These are phyloP conservation scores for Raddia distichophylla DNA, from an alignment of 176 grass and related monocot species.

Conservation along the genomic window DNA sequence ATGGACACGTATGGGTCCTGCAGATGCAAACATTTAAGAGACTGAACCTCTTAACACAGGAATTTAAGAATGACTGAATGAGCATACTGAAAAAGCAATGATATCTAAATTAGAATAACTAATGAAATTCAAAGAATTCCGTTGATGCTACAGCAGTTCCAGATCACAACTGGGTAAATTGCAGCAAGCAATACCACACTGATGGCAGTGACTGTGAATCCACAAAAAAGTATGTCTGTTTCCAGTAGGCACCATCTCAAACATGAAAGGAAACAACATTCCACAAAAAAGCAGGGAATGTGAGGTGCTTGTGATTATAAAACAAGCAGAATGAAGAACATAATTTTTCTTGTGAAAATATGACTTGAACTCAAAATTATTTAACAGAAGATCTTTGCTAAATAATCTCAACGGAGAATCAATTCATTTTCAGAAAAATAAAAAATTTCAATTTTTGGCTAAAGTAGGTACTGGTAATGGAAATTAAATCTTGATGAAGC, in stretches of 20 bases:
- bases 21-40: conserved; percentile 47
- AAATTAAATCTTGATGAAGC: background rate
- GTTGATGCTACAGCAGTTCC: background rate
- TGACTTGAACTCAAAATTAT: background rate
- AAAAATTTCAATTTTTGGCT: background rate
- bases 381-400: background rate
- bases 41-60: conserved; percentile 12
- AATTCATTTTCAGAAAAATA: background rate
- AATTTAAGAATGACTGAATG: conserved; percentile 7
- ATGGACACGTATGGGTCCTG: conserved; percentile 57
- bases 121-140: background rate
- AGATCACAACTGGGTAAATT: background rate
- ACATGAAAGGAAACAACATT: background rate
- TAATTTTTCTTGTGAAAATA: background rate
- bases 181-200: background rate
- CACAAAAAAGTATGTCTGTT: background rate
- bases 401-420: background rate
- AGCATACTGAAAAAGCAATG: background rate
- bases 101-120: background rate
- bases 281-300: background rate
- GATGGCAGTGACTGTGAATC: background rate
- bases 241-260: background rate
- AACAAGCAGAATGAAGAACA: background rate
- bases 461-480: background rate
- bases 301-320: background rate